phyloP scores from a whole-genome alignment of 179 eudicot species.

The Gypsophila paniculata region DNA sequence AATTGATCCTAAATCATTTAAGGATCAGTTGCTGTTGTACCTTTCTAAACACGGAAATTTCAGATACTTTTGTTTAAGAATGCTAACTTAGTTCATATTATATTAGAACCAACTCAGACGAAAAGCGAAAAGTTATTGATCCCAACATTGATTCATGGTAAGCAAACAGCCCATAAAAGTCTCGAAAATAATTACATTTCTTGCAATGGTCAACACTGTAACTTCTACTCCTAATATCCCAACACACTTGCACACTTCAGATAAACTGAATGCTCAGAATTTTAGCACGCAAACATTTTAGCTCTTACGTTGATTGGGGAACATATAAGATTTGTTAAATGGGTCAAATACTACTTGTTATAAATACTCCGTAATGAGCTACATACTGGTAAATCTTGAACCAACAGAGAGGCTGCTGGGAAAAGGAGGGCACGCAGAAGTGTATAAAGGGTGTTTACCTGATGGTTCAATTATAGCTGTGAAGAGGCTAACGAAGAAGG shows the following conservation, averaged over 20 bases:
- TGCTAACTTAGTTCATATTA: too few species aligned
- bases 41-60: background rate
- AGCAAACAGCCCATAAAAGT: background rate
- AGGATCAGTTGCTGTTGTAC: background rate
- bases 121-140: too few species aligned
- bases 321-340: background rate
- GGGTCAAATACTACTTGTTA: too few species aligned
- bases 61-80: too few species aligned
- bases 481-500: constrained; percentile 61
- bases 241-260: background rate
- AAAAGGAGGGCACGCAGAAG: constrained; percentile 95
- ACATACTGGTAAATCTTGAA: background rate
- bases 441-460: constrained; percentile 69
- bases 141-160: too few species aligned
- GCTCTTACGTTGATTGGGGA: background rate
- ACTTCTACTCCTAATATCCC: background rate
- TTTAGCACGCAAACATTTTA: background rate
- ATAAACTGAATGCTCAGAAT: background rate
- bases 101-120: too few species aligned
- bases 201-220: background rate
- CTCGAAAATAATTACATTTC: background rate
- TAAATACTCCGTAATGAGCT: background rate
- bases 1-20: background rate
- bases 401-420: constrained; percentile 65
- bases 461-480: constrained; percentile 76